phyloP scores from a whole-genome alignment of 257 asterid species.

The Anisodus tanguticus region DNA sequence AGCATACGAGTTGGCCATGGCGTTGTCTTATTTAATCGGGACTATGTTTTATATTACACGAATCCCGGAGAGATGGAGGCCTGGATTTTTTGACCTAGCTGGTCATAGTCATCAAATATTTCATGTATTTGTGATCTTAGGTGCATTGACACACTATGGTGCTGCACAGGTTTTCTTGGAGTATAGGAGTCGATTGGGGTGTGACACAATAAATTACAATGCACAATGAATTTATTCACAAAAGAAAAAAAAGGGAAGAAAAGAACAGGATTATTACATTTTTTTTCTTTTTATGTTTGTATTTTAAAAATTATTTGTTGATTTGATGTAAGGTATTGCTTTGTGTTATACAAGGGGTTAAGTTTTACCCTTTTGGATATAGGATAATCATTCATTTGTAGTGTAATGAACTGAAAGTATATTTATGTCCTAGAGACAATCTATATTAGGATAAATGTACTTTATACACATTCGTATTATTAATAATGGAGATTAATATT shows the following conservation, averaged over 20 bases:
- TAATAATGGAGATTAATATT: no score
- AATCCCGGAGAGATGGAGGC: slow-evolving; percentile 85
- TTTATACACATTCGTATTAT: no score
- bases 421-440: no score
- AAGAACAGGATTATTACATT: neutral
- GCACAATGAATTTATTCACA: neutral
- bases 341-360: slow-evolving; percentile 7
- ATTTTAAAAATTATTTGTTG: neutral
- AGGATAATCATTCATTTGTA: slow-evolving; percentile 21
- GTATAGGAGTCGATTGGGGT: slow-evolving; percentile 54
- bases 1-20: slow-evolving; percentile 77
- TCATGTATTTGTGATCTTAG: slow-evolving; percentile 83
- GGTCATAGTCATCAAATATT: slow-evolving; percentile 98
- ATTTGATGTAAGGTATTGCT: neutral
- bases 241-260: no score
- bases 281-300: neutral
- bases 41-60: slow-evolving; percentile 69
- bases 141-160: slow-evolving; percentile 95
- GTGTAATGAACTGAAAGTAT: neutral
- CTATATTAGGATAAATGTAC: no score
- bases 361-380: neutral
- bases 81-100: slow-evolving; percentile 88
- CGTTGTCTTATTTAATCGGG: slow-evolving; percentile 67
- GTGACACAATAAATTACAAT: slow-evolving; percentile 36
- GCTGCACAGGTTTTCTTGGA: slow-evolving; percentile 76